Evolutionary conservation across 495 filamentous ascomycete species (phyloP).

Genomic region (Penicillium mononematosum): DNA sequence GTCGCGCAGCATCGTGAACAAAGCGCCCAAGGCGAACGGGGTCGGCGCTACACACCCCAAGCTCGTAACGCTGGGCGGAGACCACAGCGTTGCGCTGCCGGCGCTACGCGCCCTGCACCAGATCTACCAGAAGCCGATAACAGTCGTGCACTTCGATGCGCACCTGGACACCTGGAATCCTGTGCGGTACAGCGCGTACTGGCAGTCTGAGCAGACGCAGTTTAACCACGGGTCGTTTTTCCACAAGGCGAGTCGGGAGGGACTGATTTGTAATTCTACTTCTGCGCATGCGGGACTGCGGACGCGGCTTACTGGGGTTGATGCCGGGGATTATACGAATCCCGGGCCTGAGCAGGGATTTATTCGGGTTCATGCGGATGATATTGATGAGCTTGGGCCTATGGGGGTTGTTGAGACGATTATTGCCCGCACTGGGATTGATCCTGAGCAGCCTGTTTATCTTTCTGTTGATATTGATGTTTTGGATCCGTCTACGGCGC

Average conservation of each 20-base stretch:
- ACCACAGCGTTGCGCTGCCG: conserved; percentile 76
- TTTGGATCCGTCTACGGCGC: conserved; percentile 67
- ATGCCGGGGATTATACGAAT: conserved; percentile 62
- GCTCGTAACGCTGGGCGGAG: conserved; percentile 76
- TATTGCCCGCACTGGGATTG: conserved; percentile 59
- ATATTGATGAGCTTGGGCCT: conserved; percentile 66
- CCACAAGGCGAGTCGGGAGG: conserved; percentile 75
- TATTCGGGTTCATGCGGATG: conserved; percentile 62
- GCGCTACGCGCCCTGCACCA: conserved; percentile 70
- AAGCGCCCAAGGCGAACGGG: conserved; percentile 35
- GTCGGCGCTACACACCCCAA: conserved; percentile 55
- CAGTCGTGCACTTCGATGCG: conserved; percentile 83
- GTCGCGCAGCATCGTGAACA: conserved; percentile 43
- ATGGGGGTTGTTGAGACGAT: conserved; percentile 59
- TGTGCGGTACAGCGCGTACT: conserved; percentile 70
- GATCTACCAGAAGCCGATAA: conserved; percentile 67
- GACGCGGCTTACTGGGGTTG: conserved; percentile 65
- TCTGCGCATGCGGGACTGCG: conserved; percentile 78
- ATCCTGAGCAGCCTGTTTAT: conserved; percentile 64
- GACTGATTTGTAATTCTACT: conserved; percentile 63
- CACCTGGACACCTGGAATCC: conserved; percentile 86
- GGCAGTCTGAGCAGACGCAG: conserved; percentile 63
- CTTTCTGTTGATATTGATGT: conserved; percentile 77
- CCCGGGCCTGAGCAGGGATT: conserved; percentile 60
- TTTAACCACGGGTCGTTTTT: conserved; percentile 89